These are phyloP conservation scores for sorghum (Sorghum bicolor) DNA, from an alignment of 176 grass and related monocot genomes.

Conservation along the genomic window DNA sequence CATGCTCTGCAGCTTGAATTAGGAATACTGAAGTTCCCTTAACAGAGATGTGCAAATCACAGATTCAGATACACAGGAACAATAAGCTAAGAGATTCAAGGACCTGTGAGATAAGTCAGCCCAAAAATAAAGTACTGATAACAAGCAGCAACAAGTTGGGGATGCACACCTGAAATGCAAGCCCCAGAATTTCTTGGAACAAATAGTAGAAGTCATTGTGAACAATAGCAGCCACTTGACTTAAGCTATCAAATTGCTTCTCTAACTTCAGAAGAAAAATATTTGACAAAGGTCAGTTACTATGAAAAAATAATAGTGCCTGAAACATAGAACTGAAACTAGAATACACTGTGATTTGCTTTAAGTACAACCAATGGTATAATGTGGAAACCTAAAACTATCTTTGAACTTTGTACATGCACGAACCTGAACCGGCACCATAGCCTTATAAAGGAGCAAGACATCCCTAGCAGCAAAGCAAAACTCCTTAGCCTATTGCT, in stretches of 20 bases:
- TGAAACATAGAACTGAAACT: constrained; percentile 14
- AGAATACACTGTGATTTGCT: background rate
- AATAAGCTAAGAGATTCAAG: no score
- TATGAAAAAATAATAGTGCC: constrained; percentile 17
- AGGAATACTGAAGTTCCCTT: background rate
- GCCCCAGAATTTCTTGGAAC: constrained; percentile 87
- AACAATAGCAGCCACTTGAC: constrained; percentile 79
- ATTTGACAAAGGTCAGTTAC: constrained; percentile 16
- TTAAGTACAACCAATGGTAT: constrained; percentile 1
- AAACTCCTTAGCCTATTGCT: no score
- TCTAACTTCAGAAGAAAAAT: constrained; percentile 61
- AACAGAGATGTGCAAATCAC: background rate
- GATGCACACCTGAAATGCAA: constrained; percentile 84
- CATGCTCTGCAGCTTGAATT: background rate
- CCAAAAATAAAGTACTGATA: no score
- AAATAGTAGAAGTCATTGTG: constrained; percentile 85
- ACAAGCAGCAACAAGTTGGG: constrained; percentile 7
- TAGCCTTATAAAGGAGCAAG: constrained; percentile 22
- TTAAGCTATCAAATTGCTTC: constrained; percentile 68
- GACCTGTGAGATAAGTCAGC: no score
- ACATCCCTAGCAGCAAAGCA: no score
- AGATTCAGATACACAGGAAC: background rate
- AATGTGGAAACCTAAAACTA: constrained; percentile 2
- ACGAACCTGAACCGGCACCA: constrained; percentile 81
- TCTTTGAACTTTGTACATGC: constrained; percentile 23